Evolutionary conservation across 192 early-diverging fungal genomes (phyloP), one percentile per base, ranked within the genome.

Genomic region (Umbelopsis sp.): DNA sequence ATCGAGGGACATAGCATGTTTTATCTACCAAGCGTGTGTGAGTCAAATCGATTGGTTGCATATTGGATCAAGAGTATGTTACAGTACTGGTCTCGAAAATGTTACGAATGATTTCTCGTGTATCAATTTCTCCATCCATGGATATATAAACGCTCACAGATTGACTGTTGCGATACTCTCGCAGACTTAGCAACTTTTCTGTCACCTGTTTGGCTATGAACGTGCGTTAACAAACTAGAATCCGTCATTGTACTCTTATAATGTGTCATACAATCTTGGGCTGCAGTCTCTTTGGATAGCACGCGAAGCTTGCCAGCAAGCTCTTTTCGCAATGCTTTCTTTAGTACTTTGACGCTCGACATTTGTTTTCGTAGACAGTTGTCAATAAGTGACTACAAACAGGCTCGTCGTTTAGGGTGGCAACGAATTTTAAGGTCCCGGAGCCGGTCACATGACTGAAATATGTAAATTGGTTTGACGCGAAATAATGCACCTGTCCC

Each of bases 121-220:
- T 88, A 25, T 76, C 75, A 45, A 84, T 80, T 69, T 88, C 87
- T 21, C 80, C 76, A 30, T 78, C 81, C 79, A 84, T 82, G 58
- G 85, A 86, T 55, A 86, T 78, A 46, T 83, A 88, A 15, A 86
- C 74, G 30, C 85, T 85, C 35, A 88, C 71, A 27, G 70, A 77
- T 46, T 75, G 73, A 51, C 81, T 81, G 8, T 76, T 69, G 8
- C 55, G 55, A 35, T 61, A 61, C 3, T 61, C 55, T 16, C 33
- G 30, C 12, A 33, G 25, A 12, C 4, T n/a, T 0, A 61, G 30
- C 2, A 61, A 30, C 55, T 61, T 61, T 13, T 61, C 55, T 35
- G 55, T 61, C 12, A 61, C 55, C 11, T n/a, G 9, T 2, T 61
- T 61, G 11, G 55, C 55, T 61, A 30, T 61, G 55, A 35, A 52